Percentiles rank a stretch among this genome's conserved stretches.
These are phyloP conservation scores for Collybia mongolica DNA, from an alignment of 768 basidiomycete genomes.

Conservation along the genomic window DNA sequence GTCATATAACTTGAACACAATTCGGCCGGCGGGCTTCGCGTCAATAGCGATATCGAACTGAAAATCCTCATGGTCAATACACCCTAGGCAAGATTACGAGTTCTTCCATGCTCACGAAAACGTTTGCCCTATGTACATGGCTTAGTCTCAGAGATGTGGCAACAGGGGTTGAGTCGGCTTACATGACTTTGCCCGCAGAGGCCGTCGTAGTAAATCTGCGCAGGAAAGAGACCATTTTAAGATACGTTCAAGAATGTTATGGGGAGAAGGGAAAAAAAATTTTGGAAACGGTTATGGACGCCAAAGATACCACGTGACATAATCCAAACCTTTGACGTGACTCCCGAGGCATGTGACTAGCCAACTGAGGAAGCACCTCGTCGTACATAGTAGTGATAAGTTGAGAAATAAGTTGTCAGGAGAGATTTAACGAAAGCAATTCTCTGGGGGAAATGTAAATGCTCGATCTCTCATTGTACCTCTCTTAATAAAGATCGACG, in stretches of 20 bases:
- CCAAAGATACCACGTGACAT: constrained; percentile 12
- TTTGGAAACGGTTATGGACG: neutral
- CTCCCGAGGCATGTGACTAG: no score
- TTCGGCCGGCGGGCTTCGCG: constrained; percentile 58
- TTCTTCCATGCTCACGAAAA: constrained; percentile 28
- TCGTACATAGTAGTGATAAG: no score
- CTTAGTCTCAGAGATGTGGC: constrained; percentile 7
- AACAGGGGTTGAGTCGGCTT: constrained; percentile 20
- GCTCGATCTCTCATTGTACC: no score
- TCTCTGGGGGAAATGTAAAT: neutral
- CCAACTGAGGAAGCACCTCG: no score
- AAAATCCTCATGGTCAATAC: no score
- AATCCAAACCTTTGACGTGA: constrained; percentile 7
- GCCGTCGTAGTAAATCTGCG: constrained; percentile 52
- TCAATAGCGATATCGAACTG: constrained; percentile 67
- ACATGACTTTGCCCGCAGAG: constrained; percentile 36
- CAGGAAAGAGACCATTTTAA: constrained; percentile 47
- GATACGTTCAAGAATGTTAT: neutral
- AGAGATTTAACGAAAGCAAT: no score
- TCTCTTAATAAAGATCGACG: no score
- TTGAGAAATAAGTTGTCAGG: neutral
- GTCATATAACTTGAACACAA: constrained; percentile 84
- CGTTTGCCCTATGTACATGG: constrained; percentile 28
- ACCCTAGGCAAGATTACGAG: constrained; percentile 18
- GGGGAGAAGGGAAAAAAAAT: neutral